Evolutionary conservation across 345 rosid genomes (phyloP), one percentile per base, ranked within the genome.

Genomic region (Fremontodendron californicum): DNA sequence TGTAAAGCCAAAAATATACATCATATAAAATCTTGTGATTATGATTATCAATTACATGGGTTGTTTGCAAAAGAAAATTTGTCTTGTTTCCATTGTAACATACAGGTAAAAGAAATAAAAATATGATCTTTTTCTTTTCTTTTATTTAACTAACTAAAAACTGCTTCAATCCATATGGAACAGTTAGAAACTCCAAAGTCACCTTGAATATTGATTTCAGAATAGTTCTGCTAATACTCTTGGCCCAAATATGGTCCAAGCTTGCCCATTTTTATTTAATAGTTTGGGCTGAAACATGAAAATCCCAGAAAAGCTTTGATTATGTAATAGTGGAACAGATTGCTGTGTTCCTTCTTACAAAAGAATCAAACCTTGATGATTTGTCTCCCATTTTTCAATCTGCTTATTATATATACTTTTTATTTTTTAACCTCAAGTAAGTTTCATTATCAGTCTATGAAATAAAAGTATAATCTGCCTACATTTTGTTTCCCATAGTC

Each of bases 401-500:
- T 43, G 73, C 37, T 43, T 10, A 2, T 25, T 23, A 9, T 23
- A 9, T 25, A 4, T 69, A n/a, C n/a, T n/a, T n/a, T n/a, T n/a
- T n/a, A n/a, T n/a, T n/a, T n/a, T n/a, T n/a, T 51, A 18, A 18
- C 9, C 16, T 42, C 51, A 35, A 33, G 11, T 5, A 51, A 51
- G 45, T n/a, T 71, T 51, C 45, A 71, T 3, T 19, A 13, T 71
- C 58, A 9, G 42, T 29, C 39, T 46, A 43, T 70, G 25, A 18
- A 29, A 31, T 27, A 9, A 42, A 67, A 67, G 52, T 6, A 25
- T 29, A 15, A 16, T 27, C 13, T 2, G 74, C 15, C 29, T 49
- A 33, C 61, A 27, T 49, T 49, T 31, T 51, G 61, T 71, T 61
- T 71, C 18, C 74, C 61, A 5, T 46, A 66, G 18, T 66, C 70